Evolutionary conservation across 2,329 filamentous ascomycete species (phyloP), one percentile per base, ranked within the genome.

Genomic region (Colletotrichum gloeosporioides): DNA sequence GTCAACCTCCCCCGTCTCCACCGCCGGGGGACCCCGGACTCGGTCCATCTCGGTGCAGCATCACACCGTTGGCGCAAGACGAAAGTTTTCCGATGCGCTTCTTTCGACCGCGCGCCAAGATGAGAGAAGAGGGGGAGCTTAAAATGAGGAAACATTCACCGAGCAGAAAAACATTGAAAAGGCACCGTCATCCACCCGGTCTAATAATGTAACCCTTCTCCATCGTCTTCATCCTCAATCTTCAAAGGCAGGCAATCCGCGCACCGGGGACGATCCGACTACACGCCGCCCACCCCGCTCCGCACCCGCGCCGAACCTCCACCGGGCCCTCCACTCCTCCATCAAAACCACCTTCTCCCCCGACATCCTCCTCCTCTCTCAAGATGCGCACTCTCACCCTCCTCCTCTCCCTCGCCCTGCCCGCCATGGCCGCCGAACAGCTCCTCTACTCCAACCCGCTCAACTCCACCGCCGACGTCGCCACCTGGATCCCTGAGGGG

Each of bases 361-460:
- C 22, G 2, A 3, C n/a, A 34, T 34, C 59, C 29, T 36, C 22
- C 12, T 64, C 34, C 3, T 15, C 16, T n/a, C 16, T 10, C 59
- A 65, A 65, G 5, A 75, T 75, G 73, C 73, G 73, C 8, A 15
- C 6, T n/a, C 10, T 57, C 31, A 6, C 9, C 36, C 39, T 44
- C 1, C n/a, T 61, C 31, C 10, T 61, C 67, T 32, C 69, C 32
- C 36, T 73, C 61, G 31, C 63, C 44, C 44, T 53, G n/a, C 39
- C 71, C 67, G 65, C 69, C 3, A 31, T 67, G 15, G 70, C 75
- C 67, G 79, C 79, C 18, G 79, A 82, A 61, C 79, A 77, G 29
- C 79, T 83, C 6, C 79, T 79, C 34, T 83, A 82, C 71, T 78
- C 80, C 77, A 83, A 83, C 75, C 81, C 80, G 29, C 81, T 83